Conservation (phyloP, 495 filamentous ascomycete genomes). For the Alectoria sarmentosa region DNA sequence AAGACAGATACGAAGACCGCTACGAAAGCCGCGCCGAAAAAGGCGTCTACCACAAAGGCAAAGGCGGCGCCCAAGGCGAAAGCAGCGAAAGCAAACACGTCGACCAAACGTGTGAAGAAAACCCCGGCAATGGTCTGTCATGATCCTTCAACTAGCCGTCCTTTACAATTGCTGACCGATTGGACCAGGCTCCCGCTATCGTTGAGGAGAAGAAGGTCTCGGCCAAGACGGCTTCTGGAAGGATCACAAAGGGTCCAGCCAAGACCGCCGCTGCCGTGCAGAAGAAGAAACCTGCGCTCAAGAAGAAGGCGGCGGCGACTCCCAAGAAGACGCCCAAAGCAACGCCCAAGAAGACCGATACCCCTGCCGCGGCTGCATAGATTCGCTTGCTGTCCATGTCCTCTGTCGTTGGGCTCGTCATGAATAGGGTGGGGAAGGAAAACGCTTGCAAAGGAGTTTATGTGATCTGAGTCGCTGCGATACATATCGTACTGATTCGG, state of each 20-base stretch:
- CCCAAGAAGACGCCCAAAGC: constrained; percentile 3
- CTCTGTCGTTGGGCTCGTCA: not conserved
- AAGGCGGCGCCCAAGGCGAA: constrained; percentile 47
- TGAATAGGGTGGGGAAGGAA: not conserved
- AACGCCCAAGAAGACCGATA: constrained; percentile 16
- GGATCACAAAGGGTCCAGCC: constrained; percentile 67
- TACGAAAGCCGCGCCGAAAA: constrained; percentile 39
- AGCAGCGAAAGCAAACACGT: constrained; percentile 35
- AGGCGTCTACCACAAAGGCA: constrained; percentile 34
- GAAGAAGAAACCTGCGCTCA: constrained; percentile 52
- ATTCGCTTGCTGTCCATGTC: not conserved
- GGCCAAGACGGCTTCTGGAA: constrained; percentile 85
- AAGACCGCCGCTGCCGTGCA: constrained; percentile 48
- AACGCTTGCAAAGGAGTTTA: not conserved
- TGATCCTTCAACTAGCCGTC: not conserved
- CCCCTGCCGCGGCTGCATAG: constrained; percentile 13
- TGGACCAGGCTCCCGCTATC: constrained; percentile 53
- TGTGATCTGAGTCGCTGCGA: not conserved
- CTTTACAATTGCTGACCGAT: constrained; percentile 5
- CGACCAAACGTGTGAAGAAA: constrained; percentile 28
- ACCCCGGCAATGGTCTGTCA: constrained; percentile 39
- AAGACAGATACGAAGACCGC: constrained; percentile 39
- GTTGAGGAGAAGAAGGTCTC: constrained; percentile 67
- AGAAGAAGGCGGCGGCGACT: constrained; percentile 17
- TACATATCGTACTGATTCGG: not conserved